Percentiles rank a stretch among this genome's conserved stretches.
phyloP scores from a whole-genome alignment of 1,284 basidiomycete genomes.

The Cryptococcus maquisensis region DNA sequence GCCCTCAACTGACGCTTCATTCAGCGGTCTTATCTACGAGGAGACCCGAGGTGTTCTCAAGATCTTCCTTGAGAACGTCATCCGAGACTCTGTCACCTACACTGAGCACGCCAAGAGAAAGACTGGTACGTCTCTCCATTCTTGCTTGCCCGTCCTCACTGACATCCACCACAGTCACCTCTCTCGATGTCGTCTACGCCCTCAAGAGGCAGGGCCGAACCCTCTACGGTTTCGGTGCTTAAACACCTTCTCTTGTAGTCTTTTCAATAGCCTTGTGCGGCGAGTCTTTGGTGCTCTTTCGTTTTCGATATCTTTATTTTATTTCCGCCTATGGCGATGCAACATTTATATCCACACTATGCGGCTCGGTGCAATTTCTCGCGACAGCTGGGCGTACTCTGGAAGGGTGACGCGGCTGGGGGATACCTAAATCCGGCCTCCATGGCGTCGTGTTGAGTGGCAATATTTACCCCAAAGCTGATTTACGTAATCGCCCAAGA shows the following conservation, averaged over 20 bases:
- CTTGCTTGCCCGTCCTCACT: not conserved
- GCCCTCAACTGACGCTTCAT: too few relatives aligned
- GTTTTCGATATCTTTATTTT: not conserved
- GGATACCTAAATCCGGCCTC: not conserved
- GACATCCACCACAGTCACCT: slow-evolving; percentile 56
- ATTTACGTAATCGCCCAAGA: not conserved
- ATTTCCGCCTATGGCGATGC: slow-evolving; percentile 1
- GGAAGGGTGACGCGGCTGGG: not conserved
- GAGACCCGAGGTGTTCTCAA: slow-evolving; percentile 78
- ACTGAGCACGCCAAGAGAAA: slow-evolving; percentile 90
- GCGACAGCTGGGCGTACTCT: not conserved
- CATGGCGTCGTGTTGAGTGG: not conserved
- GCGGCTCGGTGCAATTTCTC: not conserved
- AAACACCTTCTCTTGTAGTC: slow-evolving; percentile 21
- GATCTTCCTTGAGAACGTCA: slow-evolving; percentile 64
- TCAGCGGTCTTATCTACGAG: slow-evolving; percentile 84
- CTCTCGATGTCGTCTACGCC: slow-evolving; percentile 74
- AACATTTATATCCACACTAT: not conserved
- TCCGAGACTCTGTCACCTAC: slow-evolving; percentile 80
- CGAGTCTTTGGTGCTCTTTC: not conserved
- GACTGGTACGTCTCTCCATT: slow-evolving; percentile 50
- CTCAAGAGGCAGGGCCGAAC: slow-evolving; percentile 83
- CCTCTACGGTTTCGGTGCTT: slow-evolving; percentile 75
- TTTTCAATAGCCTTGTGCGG: not conserved
- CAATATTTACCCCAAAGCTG: too few relatives aligned